Evolutionary conservation across 2,329 filamentous ascomycete species (phyloP), one percentile per base, ranked within the genome.

Genomic region (Aspergillaceae sp.): DNA sequence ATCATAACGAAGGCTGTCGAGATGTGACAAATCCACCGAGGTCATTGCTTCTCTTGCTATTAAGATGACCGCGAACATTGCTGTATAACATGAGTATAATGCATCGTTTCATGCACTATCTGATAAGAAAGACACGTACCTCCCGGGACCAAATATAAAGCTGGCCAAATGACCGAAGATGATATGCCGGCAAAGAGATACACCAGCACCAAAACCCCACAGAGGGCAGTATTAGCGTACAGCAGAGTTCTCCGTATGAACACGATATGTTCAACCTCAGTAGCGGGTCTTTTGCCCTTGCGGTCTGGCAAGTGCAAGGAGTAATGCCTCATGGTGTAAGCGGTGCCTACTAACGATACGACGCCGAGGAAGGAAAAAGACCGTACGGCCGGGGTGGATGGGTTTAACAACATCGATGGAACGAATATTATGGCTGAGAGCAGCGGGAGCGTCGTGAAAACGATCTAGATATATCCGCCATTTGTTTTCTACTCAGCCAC

Each of bases 1-100:
- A 30, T 61, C 61, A 49, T 71, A 71, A 35, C 62, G 64, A 40
- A 71, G 60, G 47, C 58, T 53, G 48, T 69, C 64, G 34, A 71
- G 61, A 33, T 62, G 49, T 9, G 55, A 55, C 7, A 69, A 49
- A 47, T 71, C 64, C 44, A 71, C 66, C 38, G 66, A 68, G 35
- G 58, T 49, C 62, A 70, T 68, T 3, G 62, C 48, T 42, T 55
- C 55, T 46, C 54, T 58, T n/a, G 60, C 66, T 29, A 66, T 48
- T 40, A 61, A 47, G 19, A 62, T 55, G n/a, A 56, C 55, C 4
- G 50, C 51, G 34, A 68, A 53, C 47, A 70, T 59, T 32, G 50
- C 68, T 71, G 44, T 42, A 48, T 5, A 34, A 42, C 49, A 53
- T 50, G 58, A 58, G 45, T 45, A 9, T 38, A 37, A 28, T 7